phyloP scores from a whole-genome alignment of 2,329 filamentous ascomycete species.

The Truncatella angustata region DNA sequence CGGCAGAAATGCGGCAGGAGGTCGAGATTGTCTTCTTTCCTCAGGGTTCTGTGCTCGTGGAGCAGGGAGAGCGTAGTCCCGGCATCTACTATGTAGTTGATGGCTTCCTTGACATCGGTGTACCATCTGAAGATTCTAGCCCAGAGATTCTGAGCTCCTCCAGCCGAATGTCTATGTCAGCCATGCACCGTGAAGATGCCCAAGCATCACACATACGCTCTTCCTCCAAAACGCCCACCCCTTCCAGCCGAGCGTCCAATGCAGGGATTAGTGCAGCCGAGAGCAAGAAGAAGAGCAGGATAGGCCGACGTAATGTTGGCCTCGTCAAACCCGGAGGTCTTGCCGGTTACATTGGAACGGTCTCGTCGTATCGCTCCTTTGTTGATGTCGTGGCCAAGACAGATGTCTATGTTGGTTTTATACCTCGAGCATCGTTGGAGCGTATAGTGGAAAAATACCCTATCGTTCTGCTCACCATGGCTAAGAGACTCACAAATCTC shows the following conservation, averaged over 20 bases:
- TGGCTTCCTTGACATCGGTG: slow-evolving; percentile 90
- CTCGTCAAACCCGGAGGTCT: slow-evolving; percentile 92
- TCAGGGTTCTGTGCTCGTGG: slow-evolving; percentile 88
- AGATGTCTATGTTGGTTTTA: slow-evolving; percentile 94
- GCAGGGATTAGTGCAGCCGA: slow-evolving; percentile 28
- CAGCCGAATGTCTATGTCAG: slow-evolving; percentile 30
- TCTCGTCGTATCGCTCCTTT: slow-evolving; percentile 94
- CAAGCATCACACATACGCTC: slow-evolving; percentile 15
- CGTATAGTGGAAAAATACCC: slow-evolving; percentile 91
- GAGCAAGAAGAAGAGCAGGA: slow-evolving; percentile 44
- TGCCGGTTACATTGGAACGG: slow-evolving; percentile 89
- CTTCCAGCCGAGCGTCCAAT: slow-evolving; percentile 2
- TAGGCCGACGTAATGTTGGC: slow-evolving; percentile 68
- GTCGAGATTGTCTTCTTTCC: slow-evolving; percentile 98
- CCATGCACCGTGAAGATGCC: slow-evolving; percentile 33
- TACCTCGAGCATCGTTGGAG: slow-evolving; percentile 82
- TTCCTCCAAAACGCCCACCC: slow-evolving; percentile 14
- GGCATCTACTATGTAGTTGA: slow-evolving; percentile 97
- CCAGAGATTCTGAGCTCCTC: slow-evolving; percentile 39
- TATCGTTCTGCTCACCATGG: slow-evolving; percentile 90
- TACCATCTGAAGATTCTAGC: slow-evolving; percentile 63
- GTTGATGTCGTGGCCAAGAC: slow-evolving; percentile 97
- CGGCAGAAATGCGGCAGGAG: slow-evolving; percentile 83
- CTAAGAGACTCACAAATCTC: slow-evolving; percentile 86
- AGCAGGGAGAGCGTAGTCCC: slow-evolving; percentile 95